phyloP scores from a whole-genome alignment of 116 monocot species.

The Phalaenopsis hybrid region DNA sequence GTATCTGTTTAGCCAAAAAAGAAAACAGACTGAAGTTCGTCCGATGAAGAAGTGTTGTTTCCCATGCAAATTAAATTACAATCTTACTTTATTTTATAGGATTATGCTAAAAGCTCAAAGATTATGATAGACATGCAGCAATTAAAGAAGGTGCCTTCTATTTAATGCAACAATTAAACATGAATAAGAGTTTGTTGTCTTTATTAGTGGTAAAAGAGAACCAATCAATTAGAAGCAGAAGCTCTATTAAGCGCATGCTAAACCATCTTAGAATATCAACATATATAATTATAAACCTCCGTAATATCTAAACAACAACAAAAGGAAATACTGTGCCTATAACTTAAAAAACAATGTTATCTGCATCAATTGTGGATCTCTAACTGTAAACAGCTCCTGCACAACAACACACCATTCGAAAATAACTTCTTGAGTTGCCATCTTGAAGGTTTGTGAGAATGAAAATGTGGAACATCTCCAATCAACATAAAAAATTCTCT shows the following conservation, averaged over 20 bases:
- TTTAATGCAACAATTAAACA: not conserved
- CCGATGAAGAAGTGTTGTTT: not conserved
- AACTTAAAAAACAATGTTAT: too few relatives aligned
- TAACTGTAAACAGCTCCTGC: too few relatives aligned
- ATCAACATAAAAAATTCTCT: too few relatives aligned
- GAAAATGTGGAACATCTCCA: too few relatives aligned
- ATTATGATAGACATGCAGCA: not conserved
- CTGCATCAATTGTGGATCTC: too few relatives aligned
- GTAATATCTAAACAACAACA: too few relatives aligned
- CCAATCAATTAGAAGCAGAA: not conserved
- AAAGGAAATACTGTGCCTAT: too few relatives aligned
- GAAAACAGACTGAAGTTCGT: not conserved
- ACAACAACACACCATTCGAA: too few relatives aligned
- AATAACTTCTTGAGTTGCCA: too few relatives aligned
- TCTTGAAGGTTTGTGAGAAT: too few relatives aligned
- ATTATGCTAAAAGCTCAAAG: not conserved
- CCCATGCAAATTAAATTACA: not conserved
- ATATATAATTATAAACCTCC: too few relatives aligned
- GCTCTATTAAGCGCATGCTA: not conserved
- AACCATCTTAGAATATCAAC: not conserved
- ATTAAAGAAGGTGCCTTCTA: not conserved
- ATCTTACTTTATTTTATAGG: too few relatives aligned
- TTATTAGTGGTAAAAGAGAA: not conserved
- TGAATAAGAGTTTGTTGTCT: not conserved
- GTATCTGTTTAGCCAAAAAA: conserved; percentile 1